Conservation (phyloP, 1,139 yeast genomes). For the Candida pseudocylindracea region DNA sequence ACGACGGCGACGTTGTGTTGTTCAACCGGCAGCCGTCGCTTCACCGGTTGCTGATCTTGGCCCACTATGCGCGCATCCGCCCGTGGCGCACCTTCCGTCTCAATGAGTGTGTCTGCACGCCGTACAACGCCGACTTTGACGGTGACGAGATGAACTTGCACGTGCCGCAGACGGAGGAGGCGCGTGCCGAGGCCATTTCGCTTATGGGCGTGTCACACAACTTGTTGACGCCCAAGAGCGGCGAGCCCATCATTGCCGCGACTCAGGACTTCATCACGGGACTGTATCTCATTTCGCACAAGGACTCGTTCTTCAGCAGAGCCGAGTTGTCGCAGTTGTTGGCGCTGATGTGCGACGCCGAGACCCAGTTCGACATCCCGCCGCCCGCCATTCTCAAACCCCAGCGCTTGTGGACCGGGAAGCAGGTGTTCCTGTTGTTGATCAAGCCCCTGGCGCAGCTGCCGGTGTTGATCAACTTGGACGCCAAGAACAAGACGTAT, state of each 20-base stretch:
- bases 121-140: slow-evolving; percentile 97
- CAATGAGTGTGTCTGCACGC: slow-evolving; percentile 98
- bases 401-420: slow-evolving; percentile 85
- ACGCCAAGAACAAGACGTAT: slow-evolving; percentile 84
- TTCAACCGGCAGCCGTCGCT: slow-evolving; percentile 97
- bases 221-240: slow-evolving; percentile 85
- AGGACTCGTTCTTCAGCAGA: slow-evolving; percentile 82
- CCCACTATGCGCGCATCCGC: slow-evolving; percentile 88
- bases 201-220: slow-evolving; percentile 97
- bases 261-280: slow-evolving; percentile 99
- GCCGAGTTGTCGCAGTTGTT: slow-evolving; percentile 66
- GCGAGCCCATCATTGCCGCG: slow-evolving; percentile 98
- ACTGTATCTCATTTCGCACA: slow-evolving; percentile 75
- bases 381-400: slow-evolving; percentile 93
- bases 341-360: slow-evolving; percentile 93
- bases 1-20: slow-evolving; percentile 89
- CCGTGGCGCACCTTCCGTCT: slow-evolving; percentile 97
- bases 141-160: slow-evolving; percentile 99
- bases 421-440: slow-evolving; percentile 74
- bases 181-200: slow-evolving; percentile 92
- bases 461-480: slow-evolving; percentile 72
- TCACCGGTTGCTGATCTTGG: slow-evolving; percentile 81
- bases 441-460: slow-evolving; percentile 63
- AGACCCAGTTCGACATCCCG: slow-evolving; percentile 72
- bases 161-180: slow-evolving; percentile 98